A percentile compares a stretch with the other conserved stretches of the same genome.
phyloP scores from a whole-genome alignment of 257 asterid species.

The Plantago ovata region DNA sequence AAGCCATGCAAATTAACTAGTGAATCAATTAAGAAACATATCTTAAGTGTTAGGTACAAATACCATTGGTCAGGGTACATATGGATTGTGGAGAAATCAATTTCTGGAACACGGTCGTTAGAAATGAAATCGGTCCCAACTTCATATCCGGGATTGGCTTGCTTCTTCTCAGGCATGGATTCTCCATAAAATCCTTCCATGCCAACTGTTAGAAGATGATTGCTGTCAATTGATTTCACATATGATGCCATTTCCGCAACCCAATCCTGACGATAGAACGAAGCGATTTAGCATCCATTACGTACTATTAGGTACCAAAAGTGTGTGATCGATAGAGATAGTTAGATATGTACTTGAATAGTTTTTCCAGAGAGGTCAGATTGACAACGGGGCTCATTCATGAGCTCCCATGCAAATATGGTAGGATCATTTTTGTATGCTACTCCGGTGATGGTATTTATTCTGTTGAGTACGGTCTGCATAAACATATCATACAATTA shows the following conservation, averaged over 20 bases:
- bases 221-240: constrained; percentile 8
- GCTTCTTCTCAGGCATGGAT: constrained; percentile 8
- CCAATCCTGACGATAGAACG: background rate
- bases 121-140: constrained; percentile 13
- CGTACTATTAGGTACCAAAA: background rate
- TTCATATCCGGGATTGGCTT: constrained; percentile 13
- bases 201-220: constrained; percentile 13
- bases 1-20: too few species aligned
- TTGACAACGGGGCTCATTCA: constrained; percentile 12
- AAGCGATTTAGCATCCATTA: background rate
- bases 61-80: constrained; percentile 17
- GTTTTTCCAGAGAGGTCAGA: constrained; percentile 16
- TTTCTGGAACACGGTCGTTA: constrained; percentile 1
- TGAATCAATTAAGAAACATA: too few species aligned
- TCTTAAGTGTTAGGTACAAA: background rate
- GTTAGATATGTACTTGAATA: too few species aligned
- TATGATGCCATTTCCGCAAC: constrained; percentile 11
- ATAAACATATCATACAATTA: background rate
- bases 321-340: background rate
- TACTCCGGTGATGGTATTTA: constrained; percentile 5
- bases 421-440: constrained; percentile 14
- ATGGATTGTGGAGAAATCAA: constrained; percentile 12
- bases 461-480: constrained; percentile 3
- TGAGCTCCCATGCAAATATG: constrained; percentile 7
- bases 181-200: constrained; percentile 16